Evolutionary conservation across 768 basidiomycete genomes (phyloP).

Genomic region (Termitomyces sp.): DNA sequence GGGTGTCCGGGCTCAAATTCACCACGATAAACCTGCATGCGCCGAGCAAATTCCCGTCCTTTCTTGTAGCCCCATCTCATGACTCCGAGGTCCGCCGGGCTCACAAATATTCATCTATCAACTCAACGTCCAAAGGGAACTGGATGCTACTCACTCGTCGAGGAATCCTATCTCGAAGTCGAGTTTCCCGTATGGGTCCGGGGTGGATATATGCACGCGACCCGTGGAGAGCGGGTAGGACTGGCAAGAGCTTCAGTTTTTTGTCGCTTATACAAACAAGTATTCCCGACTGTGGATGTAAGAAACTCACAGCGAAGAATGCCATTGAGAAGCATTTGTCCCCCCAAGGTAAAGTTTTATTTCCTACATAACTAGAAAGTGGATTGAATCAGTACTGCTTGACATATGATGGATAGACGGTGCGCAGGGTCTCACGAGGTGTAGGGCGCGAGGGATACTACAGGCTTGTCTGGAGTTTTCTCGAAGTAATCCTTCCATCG

Average conservation of each 20-base stretch:
- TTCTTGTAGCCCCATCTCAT: conserved; percentile 53
- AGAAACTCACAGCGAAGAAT: conserved; percentile 18
- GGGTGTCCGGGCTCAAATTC: conserved; percentile 31
- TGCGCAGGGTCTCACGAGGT: conserved; percentile 30
- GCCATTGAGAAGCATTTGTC: conserved; percentile 21
- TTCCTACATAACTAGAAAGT: conserved; percentile 13
- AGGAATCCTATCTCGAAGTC: conserved; percentile 43
- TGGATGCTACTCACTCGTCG: conserved; percentile 29
- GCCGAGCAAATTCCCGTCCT: conserved; percentile 46
- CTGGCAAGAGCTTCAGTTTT: conserved; percentile 15
- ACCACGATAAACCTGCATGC: conserved; percentile 42
- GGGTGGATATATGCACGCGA: conserved; percentile 40
- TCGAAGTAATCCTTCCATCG: conserved; percentile 49
- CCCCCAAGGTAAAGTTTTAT: conserved; percentile 5
- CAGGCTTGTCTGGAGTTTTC: conserved; percentile 52
- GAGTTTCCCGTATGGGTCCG: conserved; percentile 34
- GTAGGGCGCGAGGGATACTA: conserved; percentile 34
- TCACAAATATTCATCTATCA: conserved; percentile 10
- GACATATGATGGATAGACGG: no score
- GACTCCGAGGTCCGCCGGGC: conserved; percentile 39
- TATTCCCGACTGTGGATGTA: conserved; percentile 8
- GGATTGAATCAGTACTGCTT: neutral
- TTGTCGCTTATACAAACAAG: neutral
- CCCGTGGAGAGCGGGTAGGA: conserved; percentile 46
- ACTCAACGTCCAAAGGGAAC: no score